Percentiles rank a stretch among this genome's conserved stretches.
These are phyloP conservation scores for Trichoderma pleuroti DNA, from an alignment of 2,329 filamentous ascomycete genomes.

Conservation along the genomic window DNA sequence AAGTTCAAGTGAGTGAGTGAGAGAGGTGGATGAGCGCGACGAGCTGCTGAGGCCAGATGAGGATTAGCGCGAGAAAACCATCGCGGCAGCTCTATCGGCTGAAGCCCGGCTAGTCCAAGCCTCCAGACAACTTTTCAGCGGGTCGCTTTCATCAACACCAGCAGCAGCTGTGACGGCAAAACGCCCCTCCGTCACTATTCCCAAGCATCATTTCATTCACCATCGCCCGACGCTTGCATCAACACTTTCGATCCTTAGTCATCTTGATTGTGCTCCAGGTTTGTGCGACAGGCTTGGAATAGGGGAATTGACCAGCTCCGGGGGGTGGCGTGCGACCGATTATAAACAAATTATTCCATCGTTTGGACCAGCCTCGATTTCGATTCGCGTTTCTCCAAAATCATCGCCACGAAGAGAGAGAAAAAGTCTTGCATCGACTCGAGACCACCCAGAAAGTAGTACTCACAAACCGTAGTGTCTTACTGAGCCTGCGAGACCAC, in stretches of 20 bases:
- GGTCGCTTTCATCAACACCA: neutral
- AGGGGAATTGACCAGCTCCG: neutral
- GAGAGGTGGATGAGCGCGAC: conserved; percentile 1
- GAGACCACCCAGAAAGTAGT: conserved; percentile 33
- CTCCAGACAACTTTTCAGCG: neutral
- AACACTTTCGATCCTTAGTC: neutral
- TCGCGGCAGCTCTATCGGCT: neutral
- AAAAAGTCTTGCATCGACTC: conserved; percentile 8
- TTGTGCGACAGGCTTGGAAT: neutral
- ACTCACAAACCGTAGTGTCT: conserved; percentile 38
- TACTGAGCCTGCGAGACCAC: conserved; percentile 42
- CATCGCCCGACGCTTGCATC: neutral
- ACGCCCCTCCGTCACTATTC: conserved; percentile 3
- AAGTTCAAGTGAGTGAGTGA: neutral
- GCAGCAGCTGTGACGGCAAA: conserved; percentile 4
- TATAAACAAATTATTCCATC: neutral
- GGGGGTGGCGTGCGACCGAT: neutral
- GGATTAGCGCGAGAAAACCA: neutral
- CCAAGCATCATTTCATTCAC: neutral
- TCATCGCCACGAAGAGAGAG: neutral
- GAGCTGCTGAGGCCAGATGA: conserved; percentile 7
- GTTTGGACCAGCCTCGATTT: conserved; percentile 1
- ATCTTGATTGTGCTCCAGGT: neutral
- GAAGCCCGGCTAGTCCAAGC: neutral
- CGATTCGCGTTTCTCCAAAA: conserved; percentile 3